Base-by-base conservation (phyloP, 2,329 filamentous ascomycete species). In the Pseudodiploospora longispora region DNA sequence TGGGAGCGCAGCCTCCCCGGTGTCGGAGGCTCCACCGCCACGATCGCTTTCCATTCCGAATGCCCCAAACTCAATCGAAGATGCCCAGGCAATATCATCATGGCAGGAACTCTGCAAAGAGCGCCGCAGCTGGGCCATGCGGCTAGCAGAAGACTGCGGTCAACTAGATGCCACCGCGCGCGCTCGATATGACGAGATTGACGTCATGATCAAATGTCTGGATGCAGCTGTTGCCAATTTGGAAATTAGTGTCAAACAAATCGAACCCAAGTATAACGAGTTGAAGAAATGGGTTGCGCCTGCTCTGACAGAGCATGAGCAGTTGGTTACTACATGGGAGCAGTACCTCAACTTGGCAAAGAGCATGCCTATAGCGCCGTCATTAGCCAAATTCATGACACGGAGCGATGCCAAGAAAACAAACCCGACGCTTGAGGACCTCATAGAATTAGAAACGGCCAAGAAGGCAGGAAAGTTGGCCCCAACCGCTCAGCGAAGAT, bases 101-200 rank as follows among this genome's bases (percentile, higher is more conserved):
- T 98, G 93, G 91, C 86, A 88, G 60, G 79, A 82, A 37, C 72
- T 97, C 27, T 96, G 93, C 70, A 84, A 83, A 62, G 76, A 82
- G 47, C 82, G 93, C 47, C 80, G 83, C 55, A 74, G 76, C 53
- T 98, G 93, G 93, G 85, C 89, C 0, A 67, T 82, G 42, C 73
- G 72, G 34, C 67, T 94, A 31, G 75, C 84, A 6, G 78, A 83
- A 28, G 81, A 83, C 52, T 91, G 87, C 54, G 72, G 72, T 40
- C 69, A 69, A 40, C 83, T 88, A 69, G 79, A 82, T 41, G 68
- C 71, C 42, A 67, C 74, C 49, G 74, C 81, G 19, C 72, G 79
- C 55, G 74, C 82, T 44, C 76, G 86, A 52, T 85, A 87, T 58
- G 71, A 72, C 42, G 85, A 90, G 63, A 83, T 85, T 58, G 78